These are phyloP conservation scores for Fragaria nilgerrensis DNA, from an alignment of 306 rosid species.

Conservation along the genomic window DNA sequence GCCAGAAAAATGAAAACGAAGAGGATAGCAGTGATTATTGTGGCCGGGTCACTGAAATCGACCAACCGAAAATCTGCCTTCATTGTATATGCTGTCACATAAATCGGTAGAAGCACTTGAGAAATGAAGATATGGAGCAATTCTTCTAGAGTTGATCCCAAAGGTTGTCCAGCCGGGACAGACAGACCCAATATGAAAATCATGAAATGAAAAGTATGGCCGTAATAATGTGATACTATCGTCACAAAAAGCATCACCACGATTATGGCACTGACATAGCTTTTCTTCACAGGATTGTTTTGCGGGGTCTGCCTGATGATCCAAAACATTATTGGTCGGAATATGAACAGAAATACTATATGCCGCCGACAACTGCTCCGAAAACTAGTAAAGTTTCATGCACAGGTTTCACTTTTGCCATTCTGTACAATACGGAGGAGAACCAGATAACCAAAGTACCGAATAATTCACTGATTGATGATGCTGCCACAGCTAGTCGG, in stretches of 20 bases:
- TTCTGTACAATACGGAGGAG: background rate
- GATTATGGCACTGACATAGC: conserved; percentile 35
- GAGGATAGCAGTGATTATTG: conserved; percentile 16
- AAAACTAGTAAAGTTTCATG: background rate
- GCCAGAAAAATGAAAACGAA: conserved; percentile 5
- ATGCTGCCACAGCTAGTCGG: conserved; percentile 48
- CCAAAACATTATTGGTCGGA: conserved; percentile 57
- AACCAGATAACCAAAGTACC: background rate
- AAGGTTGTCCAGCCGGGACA: conserved; percentile 64
- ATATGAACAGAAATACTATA: conserved; percentile 15
- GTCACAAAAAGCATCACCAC: conserved; percentile 3
- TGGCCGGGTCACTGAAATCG: background rate
- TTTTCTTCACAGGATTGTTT: conserved; percentile 45
- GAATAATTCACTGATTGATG: conserved; percentile 49
- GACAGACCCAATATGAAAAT: conserved; percentile 60
- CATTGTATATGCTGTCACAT: conserved; percentile 43
- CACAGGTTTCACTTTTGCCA: background rate
- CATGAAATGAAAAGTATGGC: conserved; percentile 29
- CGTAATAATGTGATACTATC: conserved; percentile 14
- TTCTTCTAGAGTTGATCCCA: conserved; percentile 47
- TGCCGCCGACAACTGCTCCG: background rate
- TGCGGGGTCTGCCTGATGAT: conserved; percentile 60
- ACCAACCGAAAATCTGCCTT: conserved; percentile 34
- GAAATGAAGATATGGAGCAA: conserved; percentile 50
- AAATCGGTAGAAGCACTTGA: conserved; percentile 46